Evolutionary conservation across 169 alveolate genomes (phyloP), one percentile per base, ranked within the genome.

Genomic region (Babesia divergens): DNA sequence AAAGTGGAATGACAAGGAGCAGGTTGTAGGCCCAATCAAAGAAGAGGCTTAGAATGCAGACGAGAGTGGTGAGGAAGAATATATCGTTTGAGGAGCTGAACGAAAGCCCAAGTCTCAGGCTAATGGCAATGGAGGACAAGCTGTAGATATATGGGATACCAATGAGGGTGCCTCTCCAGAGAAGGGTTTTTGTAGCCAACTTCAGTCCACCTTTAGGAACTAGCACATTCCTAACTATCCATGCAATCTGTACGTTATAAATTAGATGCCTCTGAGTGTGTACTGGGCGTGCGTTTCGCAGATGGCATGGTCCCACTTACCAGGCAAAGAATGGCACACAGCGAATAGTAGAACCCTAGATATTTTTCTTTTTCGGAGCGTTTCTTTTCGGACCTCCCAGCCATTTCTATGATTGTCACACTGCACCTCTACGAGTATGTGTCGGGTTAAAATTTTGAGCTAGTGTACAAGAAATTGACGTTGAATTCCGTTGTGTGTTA

Each of bases 41-140:
- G 56, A 79, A 69, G 44, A 69, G 26, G 40, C 76, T 52, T 14
- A 67, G 65, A 32, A 79, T 22, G 22, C 74, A 44, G 28, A 51
- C 74, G 32, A 51, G 22, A 2, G 82, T 68, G 9, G 82, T 79
- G 16, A 79, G 58, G 22, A 62, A 55, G 58, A 79, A 79, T 0
- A 79, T 60, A 43, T 79, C 87, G 72, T 79, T 79, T 0, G 83
- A 67, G 11, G 54, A n/a, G 67, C 87, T 79, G 51, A 79, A 79
- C n/a, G 43, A 32, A 6, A 79, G 22, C 0, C 87, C 87, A 28
- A 79, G 55, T 31, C 38, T 56, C 11, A 79, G 50, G 35, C 66
- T 68, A 60, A 29, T 26, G 49, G 32, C 28, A 20, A 76, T 76
- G 40, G 65, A 26, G 37, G 35, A 42, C 14, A 76, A 16, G 60